Conservation (phyloP, 352 stramenopile species). For the Hyphochytrium catenoides region DNA sequence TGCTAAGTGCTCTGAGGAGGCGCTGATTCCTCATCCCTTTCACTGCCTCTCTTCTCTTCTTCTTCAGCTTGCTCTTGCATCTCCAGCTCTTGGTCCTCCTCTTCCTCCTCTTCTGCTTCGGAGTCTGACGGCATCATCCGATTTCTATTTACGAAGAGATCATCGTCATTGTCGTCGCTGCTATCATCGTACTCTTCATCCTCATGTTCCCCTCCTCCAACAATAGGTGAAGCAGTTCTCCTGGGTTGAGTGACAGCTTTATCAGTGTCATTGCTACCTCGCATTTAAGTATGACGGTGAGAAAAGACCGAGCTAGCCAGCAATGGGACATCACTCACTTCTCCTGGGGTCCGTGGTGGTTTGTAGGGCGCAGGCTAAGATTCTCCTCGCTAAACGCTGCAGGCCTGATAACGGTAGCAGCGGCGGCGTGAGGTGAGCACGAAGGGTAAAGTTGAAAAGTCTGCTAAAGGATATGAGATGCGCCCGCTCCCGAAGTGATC, state of each 20-base stretch:
- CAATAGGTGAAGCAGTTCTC: not conserved
- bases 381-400: too few relatives aligned
- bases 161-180: not conserved
- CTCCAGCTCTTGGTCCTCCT: constrained; percentile 6
- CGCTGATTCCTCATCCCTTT: constrained; percentile 7
- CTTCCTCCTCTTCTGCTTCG: constrained; percentile 9
- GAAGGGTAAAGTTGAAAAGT: not conserved
- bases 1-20: constrained; percentile 1
- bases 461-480: not conserved
- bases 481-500: not conserved
- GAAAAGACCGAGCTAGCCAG: too few relatives aligned
- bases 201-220: constrained; percentile 11
- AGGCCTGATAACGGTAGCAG: not conserved
- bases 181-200: constrained; percentile 22
- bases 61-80: constrained; percentile 2
- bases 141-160: not conserved
- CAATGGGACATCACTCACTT: too few relatives aligned
- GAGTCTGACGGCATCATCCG: constrained; percentile 3
- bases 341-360: too few relatives aligned
- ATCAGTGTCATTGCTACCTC: not conserved
- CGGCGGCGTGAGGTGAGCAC: not conserved
- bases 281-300: too few relatives aligned
- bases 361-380: too few relatives aligned
- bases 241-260: not conserved
- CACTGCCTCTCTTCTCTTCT: constrained; percentile 4